phyloP scores from a whole-genome alignment of 495 filamentous ascomycete genomes.

The Mytilinidion resinicola region DNA sequence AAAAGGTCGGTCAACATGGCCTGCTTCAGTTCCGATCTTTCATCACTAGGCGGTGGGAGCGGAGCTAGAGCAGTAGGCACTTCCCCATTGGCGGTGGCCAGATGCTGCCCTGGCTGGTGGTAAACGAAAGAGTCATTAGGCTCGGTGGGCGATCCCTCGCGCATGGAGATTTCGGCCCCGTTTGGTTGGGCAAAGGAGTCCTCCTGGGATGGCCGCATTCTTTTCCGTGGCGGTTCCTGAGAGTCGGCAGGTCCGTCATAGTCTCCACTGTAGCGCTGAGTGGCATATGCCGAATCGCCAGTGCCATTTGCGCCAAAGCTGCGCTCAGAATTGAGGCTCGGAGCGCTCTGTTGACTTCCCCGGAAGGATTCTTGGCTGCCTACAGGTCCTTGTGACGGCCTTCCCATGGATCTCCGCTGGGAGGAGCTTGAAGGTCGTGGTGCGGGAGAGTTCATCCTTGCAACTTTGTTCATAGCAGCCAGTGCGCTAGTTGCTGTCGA shows the following conservation, averaged over 20 bases:
- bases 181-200: constrained; percentile 35
- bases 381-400: constrained; percentile 58
- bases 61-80: constrained; percentile 57
- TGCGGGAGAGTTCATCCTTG: constrained; percentile 80
- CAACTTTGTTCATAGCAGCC: constrained; percentile 84
- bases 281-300: constrained; percentile 50
- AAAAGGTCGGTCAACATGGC: constrained; percentile 82
- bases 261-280: constrained; percentile 30
- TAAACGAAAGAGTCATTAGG: constrained; percentile 79
- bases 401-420: constrained; percentile 44
- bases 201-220: constrained; percentile 52
- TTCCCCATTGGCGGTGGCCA: constrained; percentile 47
- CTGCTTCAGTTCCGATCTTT: constrained; percentile 65
- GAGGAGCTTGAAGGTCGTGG: constrained; percentile 48
- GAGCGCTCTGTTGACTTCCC: constrained; percentile 61
- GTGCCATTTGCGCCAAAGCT: constrained; percentile 51
- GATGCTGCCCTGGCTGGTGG: constrained; percentile 51
- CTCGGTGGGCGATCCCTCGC: constrained; percentile 70
- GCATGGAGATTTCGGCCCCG: constrained; percentile 44
- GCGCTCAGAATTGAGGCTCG: constrained; percentile 55
- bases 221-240: constrained; percentile 80
- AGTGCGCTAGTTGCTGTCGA: constrained; percentile 85
- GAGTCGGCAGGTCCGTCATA: constrained; percentile 39
- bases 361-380: constrained; percentile 58
- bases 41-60: constrained; percentile 59